Evolutionary conservation across 176 grass and related monocot species (phyloP), one percentile per base, ranked within the genome.

Genomic region (Zoysia pacifica): DNA sequence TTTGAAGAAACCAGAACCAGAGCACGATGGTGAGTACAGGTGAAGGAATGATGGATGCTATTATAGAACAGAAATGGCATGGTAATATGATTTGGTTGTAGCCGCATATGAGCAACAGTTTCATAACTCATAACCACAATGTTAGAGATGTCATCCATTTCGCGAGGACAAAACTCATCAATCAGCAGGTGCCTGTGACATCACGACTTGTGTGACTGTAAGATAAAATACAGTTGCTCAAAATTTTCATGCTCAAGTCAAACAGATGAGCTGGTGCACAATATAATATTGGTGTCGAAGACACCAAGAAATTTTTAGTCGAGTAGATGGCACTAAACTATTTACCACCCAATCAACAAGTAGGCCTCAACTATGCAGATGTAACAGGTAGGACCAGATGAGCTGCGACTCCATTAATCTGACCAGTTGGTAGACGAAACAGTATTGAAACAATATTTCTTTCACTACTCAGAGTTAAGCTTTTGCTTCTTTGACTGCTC

Each of bases 401-500:
- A 55, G 48, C 36, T 79, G 55, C 28, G 50, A 37, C 2, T 55
- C 16, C 48, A 7, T 55, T 45, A n/a, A 66, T 15, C 39, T 73
- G 20, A 11, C 20, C 6, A 20, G 39, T 70, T 61, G 6, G 39
- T 67, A 41, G 5, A 66, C 16, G 5, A 48, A 10, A 39, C 4
- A 48, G 40, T 42, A 60, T 46, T 20, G 5, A 48, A 10, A 39
- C 4, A 48, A 48, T 42, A 60, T 46, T 20, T 12, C 43, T 3
- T 19, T 72, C 1, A 36, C 78, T 72, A 97, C 75, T 88, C 81
- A 16, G 96, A 78, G 16, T 81, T 80, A 8, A 83, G 63, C 70
- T 94, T 98, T 85, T 78, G 91, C 84, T 94, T 98, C 86, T 98
- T 98, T 12, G 74, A 82, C 9, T 77, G 69, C 35, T 90, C 83